Evolutionary conservation across 257 asterid species (phyloP), one percentile per base, ranked within the genome.

Genomic region (Datura wrightii): DNA sequence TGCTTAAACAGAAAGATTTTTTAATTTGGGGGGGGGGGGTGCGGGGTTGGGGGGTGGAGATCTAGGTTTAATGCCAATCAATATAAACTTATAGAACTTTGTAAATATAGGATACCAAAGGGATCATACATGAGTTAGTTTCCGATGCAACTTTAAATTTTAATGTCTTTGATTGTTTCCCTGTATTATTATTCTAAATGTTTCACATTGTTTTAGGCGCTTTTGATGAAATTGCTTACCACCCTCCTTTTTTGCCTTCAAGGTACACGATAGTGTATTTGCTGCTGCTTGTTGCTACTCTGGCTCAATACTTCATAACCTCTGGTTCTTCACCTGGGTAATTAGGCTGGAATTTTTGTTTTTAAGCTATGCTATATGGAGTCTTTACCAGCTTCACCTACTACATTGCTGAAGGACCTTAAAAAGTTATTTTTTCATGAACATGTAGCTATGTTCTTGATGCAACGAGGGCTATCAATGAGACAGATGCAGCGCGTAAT

Each of bases 251-350:
- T 74, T 31, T 76, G 24, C 52, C 83, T 65, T 82, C 80, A 92
- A 96, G 99, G 98, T 94, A 93, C 90, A 86, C 89, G 46, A 87
- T 90, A 46, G 52, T 86, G 82, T 96, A 93, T 89, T 89, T 86
- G 52, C 83, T 87, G 72, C 85, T 97, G 84, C 90, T 97, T 80
- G 88, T 88, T 84, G 94, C 93, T 83, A 92, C 99, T 31, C 92
- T 97, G 90, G 89, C 89, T 88, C 99, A 93, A 83, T 97, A 97
- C 86, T 95, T 95, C 86, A 46, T 95, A 55, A 92, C 99, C 82
- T 90, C 97, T 85, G 91, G 92, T 85, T 88, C 98, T 81, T 94
- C 99, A 67, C 99, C 99, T 41, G 99, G 99, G 99, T 95, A 95
- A 84, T 84, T 82, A 54, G 82, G 46, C 69, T 86, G 37, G 16